Evolutionary conservation across 2,329 filamentous ascomycete genomes (phyloP).

Genomic region (Penicillium sp.): DNA sequence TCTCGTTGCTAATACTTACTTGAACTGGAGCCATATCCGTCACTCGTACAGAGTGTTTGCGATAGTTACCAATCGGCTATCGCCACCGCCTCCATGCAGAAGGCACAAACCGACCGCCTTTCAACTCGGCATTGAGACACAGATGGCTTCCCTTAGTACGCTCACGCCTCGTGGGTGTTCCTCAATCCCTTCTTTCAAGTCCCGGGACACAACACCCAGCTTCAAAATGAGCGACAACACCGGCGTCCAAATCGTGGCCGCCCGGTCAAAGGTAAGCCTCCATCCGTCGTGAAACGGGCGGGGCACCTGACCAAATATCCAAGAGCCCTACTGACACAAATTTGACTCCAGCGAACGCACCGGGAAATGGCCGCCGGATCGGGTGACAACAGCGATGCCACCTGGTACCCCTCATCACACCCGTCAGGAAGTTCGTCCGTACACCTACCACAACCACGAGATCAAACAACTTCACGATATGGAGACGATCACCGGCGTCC

Average conservation of each 20-base stretch:
- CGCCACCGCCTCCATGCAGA: neutral
- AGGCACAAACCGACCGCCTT: slow-evolving; percentile 3
- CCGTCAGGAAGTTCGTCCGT: slow-evolving; percentile 24
- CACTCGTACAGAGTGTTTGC: no score
- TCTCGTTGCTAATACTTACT: neutral
- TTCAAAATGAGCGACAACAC: slow-evolving; percentile 39
- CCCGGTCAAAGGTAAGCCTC: slow-evolving; percentile 41
- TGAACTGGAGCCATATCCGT: no score
- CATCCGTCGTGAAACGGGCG: slow-evolving; percentile 20
- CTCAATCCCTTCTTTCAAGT: slow-evolving; percentile 3
- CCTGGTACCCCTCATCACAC: slow-evolving; percentile 30
- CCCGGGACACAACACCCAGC: slow-evolving; percentile 5
- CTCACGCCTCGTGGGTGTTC: slow-evolving; percentile 1
- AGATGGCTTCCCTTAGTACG: slow-evolving; percentile 3
- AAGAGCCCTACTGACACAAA: slow-evolving; percentile 17
- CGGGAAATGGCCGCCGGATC: slow-evolving; percentile 39
- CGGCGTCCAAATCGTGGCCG: slow-evolving; percentile 38
- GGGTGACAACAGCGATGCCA: slow-evolving; percentile 24
- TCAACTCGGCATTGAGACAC: slow-evolving; percentile 9
- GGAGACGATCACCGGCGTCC: slow-evolving; percentile 58
- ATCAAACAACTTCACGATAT: slow-evolving; percentile 47
- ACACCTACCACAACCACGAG: slow-evolving; percentile 35
- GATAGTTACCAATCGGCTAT: neutral
- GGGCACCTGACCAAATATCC: slow-evolving; percentile 20
- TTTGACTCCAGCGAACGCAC: slow-evolving; percentile 33